phyloP scores from a whole-genome alignment of 306 rosid species.

The Carpinus fangiana region DNA sequence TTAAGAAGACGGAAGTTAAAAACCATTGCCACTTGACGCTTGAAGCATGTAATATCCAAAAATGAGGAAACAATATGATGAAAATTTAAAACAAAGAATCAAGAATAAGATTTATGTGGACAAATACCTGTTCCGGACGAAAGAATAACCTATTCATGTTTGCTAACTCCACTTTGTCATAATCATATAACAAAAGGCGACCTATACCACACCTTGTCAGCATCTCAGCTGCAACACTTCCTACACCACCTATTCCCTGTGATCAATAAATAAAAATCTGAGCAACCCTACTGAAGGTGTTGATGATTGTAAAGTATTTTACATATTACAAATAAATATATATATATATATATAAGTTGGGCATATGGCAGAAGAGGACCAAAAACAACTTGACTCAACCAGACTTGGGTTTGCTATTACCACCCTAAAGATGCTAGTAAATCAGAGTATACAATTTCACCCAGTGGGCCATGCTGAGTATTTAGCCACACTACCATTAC shows the following conservation, averaged over 20 bases:
- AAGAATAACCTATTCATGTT: slow-evolving; percentile 97
- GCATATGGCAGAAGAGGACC: neutral
- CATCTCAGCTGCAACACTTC: slow-evolving; percentile 99
- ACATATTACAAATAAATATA: neutral
- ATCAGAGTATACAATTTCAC: neutral
- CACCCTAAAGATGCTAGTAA: neutral
- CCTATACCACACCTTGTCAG: slow-evolving; percentile 97
- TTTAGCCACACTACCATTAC: neutral
- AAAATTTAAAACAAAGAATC: neutral
- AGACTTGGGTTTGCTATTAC: neutral
- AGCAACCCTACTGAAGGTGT: neutral
- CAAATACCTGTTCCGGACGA: slow-evolving; percentile 88
- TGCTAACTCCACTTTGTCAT: slow-evolving; percentile 97
- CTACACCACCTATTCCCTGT: slow-evolving; percentile 97
- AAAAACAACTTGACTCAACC: neutral
- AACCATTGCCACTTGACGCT: slow-evolving; percentile 18
- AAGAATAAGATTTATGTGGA: slow-evolving; percentile 19
- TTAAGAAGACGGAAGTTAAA: neutral
- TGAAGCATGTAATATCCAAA: slow-evolving; percentile 4
- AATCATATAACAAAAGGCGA: slow-evolving; percentile 92
- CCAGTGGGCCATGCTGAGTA: neutral
- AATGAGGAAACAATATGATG: neutral
- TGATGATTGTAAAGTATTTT: neutral
- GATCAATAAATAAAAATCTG: slow-evolving; percentile 3
- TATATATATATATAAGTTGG: neutral